Percentiles rank a stretch among this genome's conserved stretches.
These are phyloP conservation scores for Avena sativa DNA, from an alignment of 176 grass and related monocot species.

Conservation along the genomic window DNA sequence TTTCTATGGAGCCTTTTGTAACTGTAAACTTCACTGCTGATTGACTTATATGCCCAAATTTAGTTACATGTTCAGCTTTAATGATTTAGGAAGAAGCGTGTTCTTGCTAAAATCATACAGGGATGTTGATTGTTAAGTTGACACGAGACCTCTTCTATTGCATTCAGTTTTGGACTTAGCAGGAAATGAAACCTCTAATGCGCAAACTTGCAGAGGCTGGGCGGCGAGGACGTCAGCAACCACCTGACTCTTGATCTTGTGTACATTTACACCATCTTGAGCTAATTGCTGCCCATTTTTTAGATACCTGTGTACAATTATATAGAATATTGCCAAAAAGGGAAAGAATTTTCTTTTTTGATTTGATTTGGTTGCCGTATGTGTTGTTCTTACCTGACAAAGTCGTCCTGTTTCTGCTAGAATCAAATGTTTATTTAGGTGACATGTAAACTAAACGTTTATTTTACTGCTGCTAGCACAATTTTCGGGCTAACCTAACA, in stretches of 20 bases:
- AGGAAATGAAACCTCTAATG: slow-evolving; percentile 19
- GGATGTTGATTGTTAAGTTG: background rate
- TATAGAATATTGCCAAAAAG: slow-evolving; percentile 5
- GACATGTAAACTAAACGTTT: slow-evolving; percentile 20
- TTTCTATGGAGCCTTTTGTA: slow-evolving; percentile 2
- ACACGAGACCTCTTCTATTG: slow-evolving; percentile 11
- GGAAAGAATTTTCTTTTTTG: background rate
- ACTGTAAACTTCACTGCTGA: background rate
- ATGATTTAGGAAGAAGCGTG: background rate
- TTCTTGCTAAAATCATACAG: slow-evolving; percentile 13
- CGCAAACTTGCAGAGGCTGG: slow-evolving; percentile 6
- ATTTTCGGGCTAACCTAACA: slow-evolving; percentile 37
- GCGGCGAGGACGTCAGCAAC: slow-evolving; percentile 8
- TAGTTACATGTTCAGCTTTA: background rate
- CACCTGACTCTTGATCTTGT: slow-evolving; percentile 27
- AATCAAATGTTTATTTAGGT: background rate
- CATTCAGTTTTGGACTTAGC: slow-evolving; percentile 44
- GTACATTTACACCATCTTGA: slow-evolving; percentile 24
- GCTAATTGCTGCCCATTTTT: slow-evolving; percentile 32
- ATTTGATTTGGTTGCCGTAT: slow-evolving; percentile 35
- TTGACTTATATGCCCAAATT: slow-evolving; percentile 11
- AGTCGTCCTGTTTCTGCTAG: slow-evolving; percentile 26
- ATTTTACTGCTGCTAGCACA: background rate
- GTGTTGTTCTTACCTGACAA: background rate
- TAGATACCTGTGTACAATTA: slow-evolving; percentile 30